Percentiles rank a stretch among this genome's conserved stretches.
Conservation (phyloP, 768 basidiomycete species). For the Podaxis sp. region DNA sequence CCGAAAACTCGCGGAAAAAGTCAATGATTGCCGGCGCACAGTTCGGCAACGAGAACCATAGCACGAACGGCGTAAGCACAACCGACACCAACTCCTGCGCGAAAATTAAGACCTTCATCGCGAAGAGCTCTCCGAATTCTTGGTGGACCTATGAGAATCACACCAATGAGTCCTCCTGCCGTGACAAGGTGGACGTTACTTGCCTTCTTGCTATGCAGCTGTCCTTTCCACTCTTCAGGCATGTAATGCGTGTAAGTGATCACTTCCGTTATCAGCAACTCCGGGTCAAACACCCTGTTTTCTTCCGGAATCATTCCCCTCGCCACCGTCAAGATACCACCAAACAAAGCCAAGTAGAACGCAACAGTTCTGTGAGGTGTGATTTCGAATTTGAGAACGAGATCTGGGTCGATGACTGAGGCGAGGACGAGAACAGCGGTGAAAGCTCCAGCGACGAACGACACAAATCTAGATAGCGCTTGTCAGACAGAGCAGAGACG, state of each 20-base stretch:
- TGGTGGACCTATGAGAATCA: constrained; percentile 63
- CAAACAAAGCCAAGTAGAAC: constrained; percentile 90
- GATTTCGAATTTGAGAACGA: constrained; percentile 92
- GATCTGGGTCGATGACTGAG: constrained; percentile 89
- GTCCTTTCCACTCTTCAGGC: constrained; percentile 87
- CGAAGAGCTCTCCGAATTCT: constrained; percentile 88
- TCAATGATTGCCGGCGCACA: constrained; percentile 92
- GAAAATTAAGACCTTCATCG: constrained; percentile 89
- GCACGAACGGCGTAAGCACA: constrained; percentile 87
- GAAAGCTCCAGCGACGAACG: constrained; percentile 95
- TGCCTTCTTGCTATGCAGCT: constrained; percentile 86
- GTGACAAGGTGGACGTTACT: constrained; percentile 9
- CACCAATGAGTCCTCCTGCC: neutral
- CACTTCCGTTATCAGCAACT: constrained; percentile 87
- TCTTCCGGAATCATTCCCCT: constrained; percentile 96
- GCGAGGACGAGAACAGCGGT: constrained; percentile 92
- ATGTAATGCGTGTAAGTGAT: constrained; percentile 94
- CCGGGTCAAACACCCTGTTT: constrained; percentile 90
- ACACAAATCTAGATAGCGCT: constrained; percentile 65
- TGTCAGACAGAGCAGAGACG: neutral
- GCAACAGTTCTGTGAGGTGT: constrained; percentile 89
- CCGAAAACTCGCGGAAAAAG: constrained; percentile 97
- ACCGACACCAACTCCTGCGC: constrained; percentile 87
- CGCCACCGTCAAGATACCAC: constrained; percentile 82
- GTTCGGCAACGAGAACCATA: constrained; percentile 87